phyloP scores from a whole-genome alignment of 1,284 basidiomycete genomes.

The Cutaneotrichosporon mucoides region DNA sequence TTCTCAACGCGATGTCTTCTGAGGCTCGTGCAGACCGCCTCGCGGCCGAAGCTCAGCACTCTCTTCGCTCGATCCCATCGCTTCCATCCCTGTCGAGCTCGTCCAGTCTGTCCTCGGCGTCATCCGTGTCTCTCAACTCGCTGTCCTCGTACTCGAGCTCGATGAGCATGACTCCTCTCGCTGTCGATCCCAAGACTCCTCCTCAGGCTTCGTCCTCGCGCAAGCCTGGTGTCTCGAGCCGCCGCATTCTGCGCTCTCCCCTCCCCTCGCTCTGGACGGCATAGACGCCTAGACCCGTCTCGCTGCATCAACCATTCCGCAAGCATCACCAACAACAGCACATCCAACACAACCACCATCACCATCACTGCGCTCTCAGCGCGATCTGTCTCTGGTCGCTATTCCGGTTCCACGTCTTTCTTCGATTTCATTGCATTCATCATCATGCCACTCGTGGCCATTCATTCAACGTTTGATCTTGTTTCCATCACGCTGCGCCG shows the following conservation, averaged over 20 bases:
- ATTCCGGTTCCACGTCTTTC: no score
- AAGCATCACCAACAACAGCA: no score
- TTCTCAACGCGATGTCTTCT: conserved; percentile 2
- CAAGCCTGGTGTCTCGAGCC: not conserved
- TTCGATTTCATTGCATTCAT: no score
- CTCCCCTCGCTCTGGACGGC: not conserved
- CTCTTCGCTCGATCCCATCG: not conserved
- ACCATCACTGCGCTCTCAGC: no score
- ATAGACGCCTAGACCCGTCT: not conserved
- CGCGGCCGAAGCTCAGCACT: conserved; percentile 1
- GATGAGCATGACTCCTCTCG: no score
- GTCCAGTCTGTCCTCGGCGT: not conserved
- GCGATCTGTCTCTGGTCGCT: no score
- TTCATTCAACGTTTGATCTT: no score
- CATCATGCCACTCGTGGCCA: no score
- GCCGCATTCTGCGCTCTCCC: not conserved
- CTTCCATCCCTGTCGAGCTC: not conserved
- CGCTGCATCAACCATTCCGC: no score
- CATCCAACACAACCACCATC: no score
- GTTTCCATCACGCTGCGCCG: no score
- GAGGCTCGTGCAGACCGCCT: not conserved
- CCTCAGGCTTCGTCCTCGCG: not conserved
- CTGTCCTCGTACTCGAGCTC: not conserved
- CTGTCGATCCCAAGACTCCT: not conserved
- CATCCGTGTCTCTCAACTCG: not conserved